A percentile compares a stretch with the other conserved stretches of the same genome.
Conservation (phyloP, 306 rosid species). For the Fragaria iinumae region DNA sequence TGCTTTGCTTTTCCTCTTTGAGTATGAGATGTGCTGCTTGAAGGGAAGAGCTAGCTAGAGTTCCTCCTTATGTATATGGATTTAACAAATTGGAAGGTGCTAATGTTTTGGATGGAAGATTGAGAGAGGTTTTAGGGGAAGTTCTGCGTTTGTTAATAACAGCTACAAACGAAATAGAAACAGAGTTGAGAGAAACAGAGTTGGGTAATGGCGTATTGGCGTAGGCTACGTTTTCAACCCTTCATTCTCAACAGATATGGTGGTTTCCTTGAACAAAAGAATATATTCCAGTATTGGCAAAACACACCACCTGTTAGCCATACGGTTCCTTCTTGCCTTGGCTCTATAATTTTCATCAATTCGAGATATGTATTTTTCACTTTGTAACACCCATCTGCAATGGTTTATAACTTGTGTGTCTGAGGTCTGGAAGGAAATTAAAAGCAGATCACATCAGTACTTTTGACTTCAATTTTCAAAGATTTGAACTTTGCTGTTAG, state of each 20-base stretch:
- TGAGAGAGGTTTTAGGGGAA: background rate
- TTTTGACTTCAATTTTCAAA: background rate
- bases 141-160: background rate
- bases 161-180: too few relatives aligned
- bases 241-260: slow-evolving; percentile 5
- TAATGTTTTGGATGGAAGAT: background rate
- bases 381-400: background rate
- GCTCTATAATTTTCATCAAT: background rate
- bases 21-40: background rate
- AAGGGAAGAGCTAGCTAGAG: background rate
- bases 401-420: background rate
- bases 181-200: slow-evolving; percentile 6
- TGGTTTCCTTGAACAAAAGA: background rate
- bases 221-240: background rate
- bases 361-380: background rate
- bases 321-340: background rate
- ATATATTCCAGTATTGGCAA: background rate
- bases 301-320: background rate
- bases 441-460: background rate
- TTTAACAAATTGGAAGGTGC: background rate
- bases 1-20: slow-evolving; percentile 1
- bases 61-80: background rate
- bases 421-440: background rate
- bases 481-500: background rate
- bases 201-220: background rate